Conservation (phyloP, 305 asterid genomes). For the Solanum hybrid region DNA sequence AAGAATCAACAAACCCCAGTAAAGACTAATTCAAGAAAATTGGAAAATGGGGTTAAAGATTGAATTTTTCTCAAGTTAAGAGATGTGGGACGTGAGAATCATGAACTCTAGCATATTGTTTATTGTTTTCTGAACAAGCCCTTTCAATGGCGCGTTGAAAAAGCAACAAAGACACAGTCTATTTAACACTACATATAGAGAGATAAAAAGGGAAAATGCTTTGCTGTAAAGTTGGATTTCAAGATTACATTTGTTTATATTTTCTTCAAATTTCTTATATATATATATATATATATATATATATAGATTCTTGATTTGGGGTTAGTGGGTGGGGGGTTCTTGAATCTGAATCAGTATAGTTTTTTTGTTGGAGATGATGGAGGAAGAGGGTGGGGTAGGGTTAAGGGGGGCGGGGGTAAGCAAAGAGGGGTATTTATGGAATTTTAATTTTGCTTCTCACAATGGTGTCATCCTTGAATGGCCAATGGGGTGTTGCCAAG, state of each 20-base stretch:
- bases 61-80: conserved; percentile 15
- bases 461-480: neutral
- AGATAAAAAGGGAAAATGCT: neutral
- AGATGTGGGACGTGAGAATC: conserved; percentile 62
- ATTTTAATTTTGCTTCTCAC: neutral
- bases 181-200: neutral
- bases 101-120: conserved; percentile 28
- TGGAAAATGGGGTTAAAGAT: neutral
- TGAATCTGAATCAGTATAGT: neutral
- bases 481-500: conserved; percentile 4
- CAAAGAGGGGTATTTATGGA: neutral
- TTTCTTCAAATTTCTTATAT: neutral
- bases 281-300: too few species aligned
- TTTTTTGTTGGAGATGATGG: neutral
- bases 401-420: neutral
- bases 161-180: neutral
- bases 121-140: conserved; percentile 9
- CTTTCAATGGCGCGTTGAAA: conserved; percentile 11
- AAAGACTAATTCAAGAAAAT: conserved; percentile 24
- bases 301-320: conserved; percentile 2
- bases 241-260: neutral
- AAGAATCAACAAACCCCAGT: neutral
- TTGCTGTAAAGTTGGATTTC: neutral
- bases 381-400: neutral
- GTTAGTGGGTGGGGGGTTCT: neutral